Base-by-base conservation (phyloP, 352 stramenopile genomes). In the Thraustotheca clavata region DNA sequence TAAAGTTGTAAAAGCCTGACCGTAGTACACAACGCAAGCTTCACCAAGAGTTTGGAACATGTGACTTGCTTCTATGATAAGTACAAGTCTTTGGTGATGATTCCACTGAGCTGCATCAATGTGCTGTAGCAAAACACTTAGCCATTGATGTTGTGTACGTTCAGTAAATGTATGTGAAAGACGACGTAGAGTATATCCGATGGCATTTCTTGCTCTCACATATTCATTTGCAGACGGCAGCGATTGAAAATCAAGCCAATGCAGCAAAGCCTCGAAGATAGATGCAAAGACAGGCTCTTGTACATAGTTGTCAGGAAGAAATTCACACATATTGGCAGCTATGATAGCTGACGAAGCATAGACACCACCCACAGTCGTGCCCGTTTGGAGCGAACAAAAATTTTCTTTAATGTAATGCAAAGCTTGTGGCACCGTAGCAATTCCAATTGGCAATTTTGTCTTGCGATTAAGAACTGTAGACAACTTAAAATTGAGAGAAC, bases 381-480 rank as follows among this genome's bases (percentile, higher is more conserved):
- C 72, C 73, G 27, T 75, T 75, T 41, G 76, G 80, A 27, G 49
- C 75, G 67, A 77, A 26, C 68, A 69, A 20, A 94, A 49, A 38
- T 82, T 72, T 16, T 94, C 86, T 46, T 91, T 91, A 22, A 93
- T 80, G 57, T 89, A 91, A 14, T 83, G 40, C 22, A 94, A 70
- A 20, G 89, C 79, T 47, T 76, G 87, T 3, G 80, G 76, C 27
- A 94, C 80, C 34, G 76, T 89, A 3, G 83, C 85, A 36, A 94
- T 88, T 59, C 86, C 76, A 8, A 83, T 72, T 1, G 74, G 73
- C 7, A 76, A 54, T 49, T 35, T 88, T 74, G 3, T 71, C 66
- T 47, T 88, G 72, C 48, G 72, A 67, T 24, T 73, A 9, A 52
- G n/a, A 11, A 52, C 43, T 31, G 43, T 52, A 24, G 43, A 14